These are phyloP conservation scores for Atalantia buxifolia DNA, from an alignment of 345 rosid species.

Conservation along the genomic window DNA sequence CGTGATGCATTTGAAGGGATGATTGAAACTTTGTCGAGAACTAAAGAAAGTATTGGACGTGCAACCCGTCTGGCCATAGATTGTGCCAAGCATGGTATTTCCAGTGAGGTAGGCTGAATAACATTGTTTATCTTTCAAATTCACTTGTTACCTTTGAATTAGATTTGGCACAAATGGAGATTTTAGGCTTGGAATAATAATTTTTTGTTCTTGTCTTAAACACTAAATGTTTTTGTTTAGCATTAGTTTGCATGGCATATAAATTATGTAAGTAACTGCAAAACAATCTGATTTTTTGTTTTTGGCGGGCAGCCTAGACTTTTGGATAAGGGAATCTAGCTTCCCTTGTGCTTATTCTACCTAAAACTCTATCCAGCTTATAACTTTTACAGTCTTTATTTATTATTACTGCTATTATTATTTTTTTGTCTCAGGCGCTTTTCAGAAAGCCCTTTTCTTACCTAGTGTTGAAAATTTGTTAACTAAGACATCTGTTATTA, in stretches of 20 bases:
- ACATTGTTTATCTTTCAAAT: background rate
- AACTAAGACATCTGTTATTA: background rate
- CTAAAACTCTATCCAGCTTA: background rate
- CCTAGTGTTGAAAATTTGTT: background rate
- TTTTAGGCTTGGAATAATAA: background rate
- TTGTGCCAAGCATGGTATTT: slow-evolving; percentile 94
- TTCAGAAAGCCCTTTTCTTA: background rate
- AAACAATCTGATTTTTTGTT: no score
- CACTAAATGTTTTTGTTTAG: background rate
- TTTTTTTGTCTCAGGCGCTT: background rate
- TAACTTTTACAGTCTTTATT: no score
- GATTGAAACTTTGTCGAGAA: slow-evolving; percentile 96
- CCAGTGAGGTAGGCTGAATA: slow-evolving; percentile 67
- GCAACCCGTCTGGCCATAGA: slow-evolving; percentile 95
- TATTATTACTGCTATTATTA: no score
- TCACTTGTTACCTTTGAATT: background rate
- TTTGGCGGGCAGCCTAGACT: background rate
- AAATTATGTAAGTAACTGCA: background rate
- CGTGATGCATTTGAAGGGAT: slow-evolving; percentile 98
- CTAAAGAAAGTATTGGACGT: slow-evolving; percentile 95
- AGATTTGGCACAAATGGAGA: background rate
- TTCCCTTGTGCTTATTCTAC: background rate
- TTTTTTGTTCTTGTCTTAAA: background rate
- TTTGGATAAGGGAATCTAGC: background rate
- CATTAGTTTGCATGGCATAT: background rate